Evolutionary conservation across 345 rosid genomes (phyloP).

Genomic region (Boechera divaricarpa): DNA sequence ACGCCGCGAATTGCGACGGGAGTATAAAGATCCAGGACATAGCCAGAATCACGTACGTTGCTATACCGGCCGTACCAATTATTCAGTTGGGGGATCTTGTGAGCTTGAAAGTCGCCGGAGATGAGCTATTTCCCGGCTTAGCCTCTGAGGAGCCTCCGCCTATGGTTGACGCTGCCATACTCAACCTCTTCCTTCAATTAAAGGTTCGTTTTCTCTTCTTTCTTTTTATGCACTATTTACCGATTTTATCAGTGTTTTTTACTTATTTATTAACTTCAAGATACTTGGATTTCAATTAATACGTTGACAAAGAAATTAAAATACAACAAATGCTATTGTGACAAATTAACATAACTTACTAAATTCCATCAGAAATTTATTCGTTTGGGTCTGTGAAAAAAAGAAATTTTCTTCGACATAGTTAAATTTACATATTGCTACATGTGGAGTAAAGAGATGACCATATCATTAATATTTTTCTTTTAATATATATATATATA

Average conservation of each 20-base stretch:
- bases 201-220: slow-evolving; percentile 51
- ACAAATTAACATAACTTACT: background rate
- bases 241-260: too few relatives aligned
- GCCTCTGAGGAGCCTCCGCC: slow-evolving; percentile 56
- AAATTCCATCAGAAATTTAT: background rate
- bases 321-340: background rate
- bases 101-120: slow-evolving; percentile 11
- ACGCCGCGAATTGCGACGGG: background rate
- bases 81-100: slow-evolving; percentile 31
- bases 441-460: background rate
- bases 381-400: slow-evolving; percentile 13
- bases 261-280: background rate
- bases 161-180: slow-evolving; percentile 56
- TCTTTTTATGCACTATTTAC: background rate
- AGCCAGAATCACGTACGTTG: slow-evolving; percentile 57
- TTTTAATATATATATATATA: background rate
- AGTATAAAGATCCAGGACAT: slow-evolving; percentile 41
- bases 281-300: background rate
- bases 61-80: slow-evolving; percentile 49
- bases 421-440: too few relatives aligned
- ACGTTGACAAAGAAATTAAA: slow-evolving; percentile 11
- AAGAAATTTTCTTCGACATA: background rate
- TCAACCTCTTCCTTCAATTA: slow-evolving; percentile 50
- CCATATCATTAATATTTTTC: background rate
- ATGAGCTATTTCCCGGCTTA: slow-evolving; percentile 48